These are phyloP conservation scores for Populus euphratica DNA, from an alignment of 345 rosid genomes.

Conservation along the genomic window DNA sequence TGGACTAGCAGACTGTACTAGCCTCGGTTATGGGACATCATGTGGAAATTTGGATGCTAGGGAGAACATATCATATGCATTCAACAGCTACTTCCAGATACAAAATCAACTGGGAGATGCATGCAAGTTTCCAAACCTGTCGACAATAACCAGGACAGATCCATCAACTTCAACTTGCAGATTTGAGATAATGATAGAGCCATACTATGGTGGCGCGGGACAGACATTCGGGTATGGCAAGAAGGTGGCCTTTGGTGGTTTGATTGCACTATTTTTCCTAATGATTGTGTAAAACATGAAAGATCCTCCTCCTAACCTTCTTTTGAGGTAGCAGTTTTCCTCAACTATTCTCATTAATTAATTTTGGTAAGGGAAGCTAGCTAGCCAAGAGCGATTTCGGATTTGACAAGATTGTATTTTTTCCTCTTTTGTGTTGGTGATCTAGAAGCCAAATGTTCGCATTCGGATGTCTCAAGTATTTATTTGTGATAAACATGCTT, in stretches of 20 bases:
- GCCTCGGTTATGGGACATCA: conserved; percentile 84
- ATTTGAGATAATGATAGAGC: conserved; percentile 68
- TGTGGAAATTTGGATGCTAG: conserved; percentile 54
- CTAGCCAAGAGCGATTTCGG: background rate
- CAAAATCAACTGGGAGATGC: conserved; percentile 69
- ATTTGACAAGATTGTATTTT: background rate
- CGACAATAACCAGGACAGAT: conserved; percentile 50
- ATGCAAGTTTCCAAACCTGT: conserved; percentile 71
- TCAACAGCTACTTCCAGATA: conserved; percentile 84
- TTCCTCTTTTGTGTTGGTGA: background rate
- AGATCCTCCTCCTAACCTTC: conserved; percentile 5
- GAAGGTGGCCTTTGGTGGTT: conserved; percentile 18
- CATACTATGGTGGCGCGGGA: conserved; percentile 53
- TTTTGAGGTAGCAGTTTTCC: conserved; percentile 18
- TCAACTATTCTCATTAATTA: background rate
- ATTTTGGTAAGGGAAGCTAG: background rate
- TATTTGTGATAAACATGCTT: no score
- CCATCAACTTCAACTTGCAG: conserved; percentile 59
- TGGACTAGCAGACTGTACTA: conserved; percentile 70
- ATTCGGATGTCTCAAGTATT: background rate
- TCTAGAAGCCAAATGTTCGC: background rate
- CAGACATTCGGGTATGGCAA: conserved; percentile 9
- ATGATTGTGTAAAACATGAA: conserved; percentile 22
- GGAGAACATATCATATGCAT: conserved; percentile 79
- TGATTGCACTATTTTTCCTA: conserved; percentile 31